These are phyloP conservation scores for Globisporangium mamillatum DNA, from an alignment of 352 stramenopile species.

Conservation along the genomic window DNA sequence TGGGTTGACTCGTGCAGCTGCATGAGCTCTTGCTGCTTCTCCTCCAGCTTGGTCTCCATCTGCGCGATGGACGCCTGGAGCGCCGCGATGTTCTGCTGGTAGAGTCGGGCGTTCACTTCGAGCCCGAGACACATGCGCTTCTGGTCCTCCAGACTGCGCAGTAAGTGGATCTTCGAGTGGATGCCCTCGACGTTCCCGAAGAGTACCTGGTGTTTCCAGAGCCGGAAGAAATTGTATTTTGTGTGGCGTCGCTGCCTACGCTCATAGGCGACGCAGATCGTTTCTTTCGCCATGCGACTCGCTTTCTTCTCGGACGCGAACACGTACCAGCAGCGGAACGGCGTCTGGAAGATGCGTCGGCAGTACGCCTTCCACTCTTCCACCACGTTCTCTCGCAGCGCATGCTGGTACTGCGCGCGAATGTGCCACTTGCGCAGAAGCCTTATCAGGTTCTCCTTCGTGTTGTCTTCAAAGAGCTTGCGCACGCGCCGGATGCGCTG, in stretches of 20 bases:
- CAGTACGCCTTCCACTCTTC: conserved; percentile 65
- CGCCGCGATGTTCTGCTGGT: conserved; percentile 58
- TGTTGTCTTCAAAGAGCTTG: conserved; percentile 61
- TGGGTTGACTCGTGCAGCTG: conserved; percentile 59
- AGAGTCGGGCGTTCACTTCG: conserved; percentile 52
- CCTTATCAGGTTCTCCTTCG: conserved; percentile 33
- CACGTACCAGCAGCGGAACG: conserved; percentile 70
- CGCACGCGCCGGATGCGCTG: conserved; percentile 57
- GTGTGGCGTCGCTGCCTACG: conserved; percentile 52
- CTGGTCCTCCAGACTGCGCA: conserved; percentile 70
- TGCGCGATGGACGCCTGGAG: conserved; percentile 54
- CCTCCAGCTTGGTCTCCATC: conserved; percentile 51
- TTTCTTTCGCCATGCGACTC: conserved; percentile 47
- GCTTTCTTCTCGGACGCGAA: conserved; percentile 36
- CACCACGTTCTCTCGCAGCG: conserved; percentile 41
- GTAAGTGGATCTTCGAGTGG: conserved; percentile 61
- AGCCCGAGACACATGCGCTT: conserved; percentile 71
- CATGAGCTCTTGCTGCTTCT: conserved; percentile 69
- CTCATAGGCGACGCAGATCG: conserved; percentile 68
- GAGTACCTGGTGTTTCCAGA: conserved; percentile 78
- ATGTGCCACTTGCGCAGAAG: conserved; percentile 50
- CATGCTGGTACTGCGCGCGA: conserved; percentile 54
- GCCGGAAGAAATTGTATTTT: conserved; percentile 78
- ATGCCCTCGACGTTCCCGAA: conserved; percentile 70
- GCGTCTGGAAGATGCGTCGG: conserved; percentile 64